These are phyloP conservation scores for Alternaria infectoria DNA, from an alignment of 2,329 filamentous ascomycete genomes.

Conservation along the genomic window DNA sequence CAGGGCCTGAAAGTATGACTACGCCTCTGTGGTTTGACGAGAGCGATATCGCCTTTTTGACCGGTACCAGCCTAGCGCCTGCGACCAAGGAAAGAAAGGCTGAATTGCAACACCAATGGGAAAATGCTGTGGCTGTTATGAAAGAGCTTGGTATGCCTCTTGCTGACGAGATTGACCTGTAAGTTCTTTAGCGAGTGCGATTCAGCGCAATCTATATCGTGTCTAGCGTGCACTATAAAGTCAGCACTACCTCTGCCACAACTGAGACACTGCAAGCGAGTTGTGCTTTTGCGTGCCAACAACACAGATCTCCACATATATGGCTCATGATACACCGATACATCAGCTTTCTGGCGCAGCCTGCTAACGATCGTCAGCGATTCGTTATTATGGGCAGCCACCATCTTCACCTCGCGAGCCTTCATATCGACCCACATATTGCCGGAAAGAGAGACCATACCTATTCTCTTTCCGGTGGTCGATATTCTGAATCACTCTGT, in stretches of 20 bases:
- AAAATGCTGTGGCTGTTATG: conserved; percentile 28
- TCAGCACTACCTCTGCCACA: conserved; percentile 1
- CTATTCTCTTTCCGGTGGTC: conserved; percentile 58
- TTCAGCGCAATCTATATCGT: background rate
- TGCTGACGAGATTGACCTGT: conserved; percentile 28
- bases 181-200: conserved; percentile 21
- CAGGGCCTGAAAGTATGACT: conserved; percentile 37
- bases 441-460: conserved; percentile 33
- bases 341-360: background rate
- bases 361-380: conserved; percentile 47
- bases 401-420: conserved; percentile 58
- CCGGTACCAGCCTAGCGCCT: conserved; percentile 43
- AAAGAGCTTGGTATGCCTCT: conserved; percentile 20
- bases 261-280: background rate
- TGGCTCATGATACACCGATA: background rate
- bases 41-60: conserved; percentile 43
- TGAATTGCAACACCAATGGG: conserved; percentile 32
- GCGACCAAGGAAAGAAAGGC: conserved; percentile 30
- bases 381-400: conserved; percentile 58
- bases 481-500: conserved; percentile 58
- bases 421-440: conserved; percentile 54
- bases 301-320: background rate
- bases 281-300: background rate
- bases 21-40: conserved; percentile 48
- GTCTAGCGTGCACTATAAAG: background rate